Percentiles rank a stretch among this genome's conserved stretches.
These are phyloP conservation scores for Chytriomyces sp. DNA, from an alignment of 192 early-diverging fungal genomes.

Conservation along the genomic window DNA sequence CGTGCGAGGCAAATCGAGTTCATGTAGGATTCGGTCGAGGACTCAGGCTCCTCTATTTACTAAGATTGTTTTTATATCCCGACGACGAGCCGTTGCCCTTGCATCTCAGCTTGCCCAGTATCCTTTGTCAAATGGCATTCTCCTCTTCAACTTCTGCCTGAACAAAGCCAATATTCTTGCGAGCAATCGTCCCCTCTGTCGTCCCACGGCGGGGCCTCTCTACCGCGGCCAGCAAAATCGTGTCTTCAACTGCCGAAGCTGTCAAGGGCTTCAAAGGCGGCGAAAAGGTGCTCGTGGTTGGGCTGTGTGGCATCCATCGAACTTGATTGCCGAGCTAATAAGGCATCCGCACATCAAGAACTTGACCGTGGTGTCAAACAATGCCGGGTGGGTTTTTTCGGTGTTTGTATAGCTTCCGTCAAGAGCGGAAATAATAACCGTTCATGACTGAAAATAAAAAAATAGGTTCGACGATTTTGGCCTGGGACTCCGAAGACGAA, in stretches of 20 bases:
- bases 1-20: conserved; percentile 75
- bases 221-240: conserved; percentile 55
- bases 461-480: conserved; percentile 68
- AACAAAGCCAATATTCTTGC: no score
- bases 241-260: conserved; percentile 60
- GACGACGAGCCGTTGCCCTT: no score
- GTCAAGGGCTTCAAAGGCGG: conserved; percentile 41
- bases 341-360: conserved; percentile 60
- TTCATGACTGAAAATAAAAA: no score
- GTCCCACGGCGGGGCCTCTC: conserved; percentile 16
- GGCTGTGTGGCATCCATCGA: conserved; percentile 79
- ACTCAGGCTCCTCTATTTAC: no score
- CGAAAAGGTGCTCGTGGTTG: conserved; percentile 68
- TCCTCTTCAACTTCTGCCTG: no score
- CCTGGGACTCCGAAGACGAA: conserved; percentile 65
- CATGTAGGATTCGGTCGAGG: no score
- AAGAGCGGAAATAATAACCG: no score
- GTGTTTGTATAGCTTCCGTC: no score
- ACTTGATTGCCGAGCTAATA: conserved; percentile 68
- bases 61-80: no score
- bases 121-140: no score
- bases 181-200: no score
- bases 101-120: no score
- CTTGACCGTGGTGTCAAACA: conserved; percentile 76
- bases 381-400: conserved; percentile 59